Percentiles rank a stretch among this genome's conserved stretches.
Conservation (phyloP, 1,139 yeast species). For the Lizanozyma gosingica region DNA sequence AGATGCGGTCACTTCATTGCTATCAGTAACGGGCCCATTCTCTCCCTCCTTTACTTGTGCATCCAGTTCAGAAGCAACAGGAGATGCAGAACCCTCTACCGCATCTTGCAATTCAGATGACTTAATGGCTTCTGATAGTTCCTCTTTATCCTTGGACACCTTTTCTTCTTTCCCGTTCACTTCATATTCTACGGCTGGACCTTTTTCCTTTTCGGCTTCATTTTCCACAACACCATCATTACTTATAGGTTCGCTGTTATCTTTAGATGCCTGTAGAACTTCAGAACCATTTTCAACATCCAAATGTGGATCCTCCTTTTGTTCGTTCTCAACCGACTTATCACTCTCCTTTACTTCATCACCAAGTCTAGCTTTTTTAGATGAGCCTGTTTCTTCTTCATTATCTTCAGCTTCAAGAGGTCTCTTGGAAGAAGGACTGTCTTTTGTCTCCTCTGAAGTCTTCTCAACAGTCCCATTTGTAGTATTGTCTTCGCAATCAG, state of each 20-base stretch:
- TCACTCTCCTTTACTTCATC: constrained; percentile 4
- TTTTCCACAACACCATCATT: constrained; percentile 6
- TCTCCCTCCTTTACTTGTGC: constrained; percentile 7
- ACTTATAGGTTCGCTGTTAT: constrained; percentile 1
- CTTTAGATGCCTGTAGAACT: constrained; percentile 2
- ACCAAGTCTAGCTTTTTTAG: constrained; percentile 5
- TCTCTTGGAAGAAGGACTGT: constrained; percentile 4
- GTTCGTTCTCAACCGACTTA: constrained; percentile 3
- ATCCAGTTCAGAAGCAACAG: constrained; percentile 1
- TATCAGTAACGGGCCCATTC: constrained; percentile 9
- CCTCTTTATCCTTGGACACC: constrained; percentile 6
- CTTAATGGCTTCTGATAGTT: constrained; percentile 9
- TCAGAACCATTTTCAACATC: too few species aligned
- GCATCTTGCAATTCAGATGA: constrained; percentile 4
- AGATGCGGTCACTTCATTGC: constrained; percentile 9
- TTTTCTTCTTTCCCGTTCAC: constrained; percentile 7
- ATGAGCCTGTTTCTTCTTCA: constrained; percentile 4
- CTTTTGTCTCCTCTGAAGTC: background rate
- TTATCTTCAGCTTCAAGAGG: too few species aligned
- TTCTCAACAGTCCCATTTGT: background rate
- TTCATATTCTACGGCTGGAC: constrained; percentile 7
- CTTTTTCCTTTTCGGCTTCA: constrained; percentile 8
- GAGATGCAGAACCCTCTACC: constrained; percentile 1
- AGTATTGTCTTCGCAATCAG: constrained; percentile 10
- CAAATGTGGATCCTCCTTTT: too few species aligned